Base-by-base conservation (phyloP, 2,329 filamentous ascomycete genomes). In the Lomentospora prolificans region DNA sequence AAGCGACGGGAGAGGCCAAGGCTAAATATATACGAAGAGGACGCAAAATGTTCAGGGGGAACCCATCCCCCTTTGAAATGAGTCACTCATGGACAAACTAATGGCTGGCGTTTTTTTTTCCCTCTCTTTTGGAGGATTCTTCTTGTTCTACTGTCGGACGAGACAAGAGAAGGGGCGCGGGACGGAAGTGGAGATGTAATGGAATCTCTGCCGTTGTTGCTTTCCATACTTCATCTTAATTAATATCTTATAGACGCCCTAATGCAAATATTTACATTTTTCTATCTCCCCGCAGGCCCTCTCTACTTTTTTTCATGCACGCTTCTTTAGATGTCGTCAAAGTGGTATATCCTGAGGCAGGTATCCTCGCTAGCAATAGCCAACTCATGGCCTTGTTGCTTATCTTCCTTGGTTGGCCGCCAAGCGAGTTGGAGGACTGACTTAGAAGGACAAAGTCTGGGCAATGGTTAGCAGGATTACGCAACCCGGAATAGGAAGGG, bases 401-500 rank as follows among this genome's bases (percentile, higher is more conserved):
- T 59, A 10, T 67, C 64, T n/a, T 58, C 58, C 3, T 53, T 50
- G 1, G 62, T 59, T 4, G 86, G 86, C 59, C 82, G 77, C 87
- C 87, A 91, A 6, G 84, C 76, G 33, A 91, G 71, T 65, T 87
- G 84, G 24, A 82, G 77, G 22, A 89, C 77, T 2, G 84, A 70
- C 64, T 80, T 87, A 24, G 85, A 83, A 1, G 87, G 77, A 46
- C 75, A 80, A 52, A 80, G 64, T 6, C 78, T 80, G 58, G 3
- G 46, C 50, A 5, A 51, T 12, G 14, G 48, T 51, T 51, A 30
- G 25, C 44, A 17, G 19, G 17, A 24, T 25, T 12, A 12, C 9
- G 28, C 17, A 10, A 10, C 4, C 4, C 5, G 9, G 19, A 5
- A 44, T 7, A n/a, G 14, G 10, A 17, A 6, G 14, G 12, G 6